Base-by-base conservation (phyloP, 2,329 filamentous ascomycete species). In the Orbilia quercus region DNA sequence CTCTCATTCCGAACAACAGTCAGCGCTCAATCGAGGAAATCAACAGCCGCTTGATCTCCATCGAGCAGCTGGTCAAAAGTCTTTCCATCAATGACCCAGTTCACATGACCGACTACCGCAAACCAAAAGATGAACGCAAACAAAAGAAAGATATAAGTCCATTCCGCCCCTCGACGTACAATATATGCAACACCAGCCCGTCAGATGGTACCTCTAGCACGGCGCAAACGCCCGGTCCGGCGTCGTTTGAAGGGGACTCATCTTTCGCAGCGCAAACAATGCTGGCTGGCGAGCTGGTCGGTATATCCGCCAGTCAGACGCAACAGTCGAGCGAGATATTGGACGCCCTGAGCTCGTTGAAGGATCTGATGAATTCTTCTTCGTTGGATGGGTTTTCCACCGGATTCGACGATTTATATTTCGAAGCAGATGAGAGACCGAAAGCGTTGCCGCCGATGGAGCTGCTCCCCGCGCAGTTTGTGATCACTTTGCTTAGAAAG, bases 1-100 rank as follows among this genome's bases (percentile, higher is more conserved):
- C 31, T n/a, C 12, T 44, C 36, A 44, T 44, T 18, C 20, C 12
- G 14, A 31, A 51, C 28, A 31, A 4, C 38, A 73, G 69, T 22
- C 69, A 73, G 47, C 53, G 51, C 50, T 73, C 69, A 22, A 73
- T 73, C 45, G 69, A 73, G 42, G 69, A 73, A 48, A 73, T 73
- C 60, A 73, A 73, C 45, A 73, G 54, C 28, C 47, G 69, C 14
- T 47, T 73, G 22, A 73, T 66, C 20, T 73, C 69, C 12, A 73
- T 73, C 40, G 69, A 73, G 36, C 53, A 57, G 14, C 51, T 73
- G 45, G 69, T 73, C 55, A 73, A 73, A 36, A 66, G 50, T 16
- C 55, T 73, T 9, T 60, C 69, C 7, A 18, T 73, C 28, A 73
- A 42, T 34, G 69, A 73, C 7, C 48, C 51, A 1, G 28, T 38